These are phyloP conservation scores for Fusarium acutatum DNA, from an alignment of 2,329 filamentous ascomycete species.

Conservation along the genomic window DNA sequence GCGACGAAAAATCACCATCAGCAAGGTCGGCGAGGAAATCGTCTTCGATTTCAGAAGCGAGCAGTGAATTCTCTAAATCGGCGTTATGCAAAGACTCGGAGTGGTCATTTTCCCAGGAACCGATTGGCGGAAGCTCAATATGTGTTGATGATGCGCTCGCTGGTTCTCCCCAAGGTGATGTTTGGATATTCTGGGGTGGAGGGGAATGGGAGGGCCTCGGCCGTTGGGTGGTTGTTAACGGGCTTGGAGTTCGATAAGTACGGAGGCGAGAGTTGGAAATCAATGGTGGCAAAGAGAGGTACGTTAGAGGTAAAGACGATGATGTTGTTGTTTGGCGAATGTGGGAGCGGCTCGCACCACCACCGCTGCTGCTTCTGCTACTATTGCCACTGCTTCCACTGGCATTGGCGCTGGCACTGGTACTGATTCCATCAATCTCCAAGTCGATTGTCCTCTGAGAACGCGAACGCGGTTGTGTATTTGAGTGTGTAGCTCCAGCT, in stretches of 20 bases:
- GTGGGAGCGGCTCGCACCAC: constrained; percentile 20
- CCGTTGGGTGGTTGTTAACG: constrained; percentile 28
- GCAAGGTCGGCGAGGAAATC: constrained; percentile 39
- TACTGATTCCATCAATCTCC: background rate
- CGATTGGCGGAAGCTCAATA: constrained; percentile 7
- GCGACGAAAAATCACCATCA: constrained; percentile 47
- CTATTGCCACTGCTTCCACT: background rate
- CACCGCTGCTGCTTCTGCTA: background rate
- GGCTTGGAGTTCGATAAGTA: constrained; percentile 8
- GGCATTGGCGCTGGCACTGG: background rate
- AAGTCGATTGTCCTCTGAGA: constrained; percentile 26
- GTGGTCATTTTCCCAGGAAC: background rate
- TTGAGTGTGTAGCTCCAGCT: background rate
- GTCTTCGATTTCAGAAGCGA: constrained; percentile 31
- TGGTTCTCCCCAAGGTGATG: constrained; percentile 2
- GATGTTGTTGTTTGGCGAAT: constrained; percentile 26
- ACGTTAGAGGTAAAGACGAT: background rate
- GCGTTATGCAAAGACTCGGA: background rate
- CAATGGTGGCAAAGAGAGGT: constrained; percentile 31
- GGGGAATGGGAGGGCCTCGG: constrained; percentile 5
- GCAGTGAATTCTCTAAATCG: constrained; percentile 7
- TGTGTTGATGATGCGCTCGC: constrained; percentile 1
- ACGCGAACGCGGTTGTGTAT: constrained; percentile 13
- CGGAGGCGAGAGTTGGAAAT: constrained; percentile 7
- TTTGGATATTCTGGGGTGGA: background rate